A percentile compares a stretch with the other conserved stretches of the same genome.
These are phyloP conservation scores for Thraustochytrium sp. DNA, from an alignment of 352 stramenopile species.

Conservation along the genomic window DNA sequence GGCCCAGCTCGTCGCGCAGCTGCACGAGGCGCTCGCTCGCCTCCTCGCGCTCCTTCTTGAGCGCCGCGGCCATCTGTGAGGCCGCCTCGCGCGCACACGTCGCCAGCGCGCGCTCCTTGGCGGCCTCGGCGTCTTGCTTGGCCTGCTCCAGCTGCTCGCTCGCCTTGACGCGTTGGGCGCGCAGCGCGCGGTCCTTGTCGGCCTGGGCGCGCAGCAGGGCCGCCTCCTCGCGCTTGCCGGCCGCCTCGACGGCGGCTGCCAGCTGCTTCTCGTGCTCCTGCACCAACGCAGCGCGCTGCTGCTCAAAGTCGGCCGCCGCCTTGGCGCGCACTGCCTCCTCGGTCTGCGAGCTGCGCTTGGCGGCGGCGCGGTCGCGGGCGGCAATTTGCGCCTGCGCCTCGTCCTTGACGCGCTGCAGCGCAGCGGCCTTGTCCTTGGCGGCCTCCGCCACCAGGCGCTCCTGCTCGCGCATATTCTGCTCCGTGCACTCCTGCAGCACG, in stretches of 20 bases:
- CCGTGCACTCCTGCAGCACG: background rate
- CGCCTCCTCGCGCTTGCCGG: background rate
- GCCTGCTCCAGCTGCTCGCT: background rate
- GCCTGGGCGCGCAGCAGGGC: background rate
- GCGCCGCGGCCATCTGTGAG: background rate
- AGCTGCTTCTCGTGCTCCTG: background rate
- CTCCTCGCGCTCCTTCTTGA: background rate
- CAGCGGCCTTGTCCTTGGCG: background rate
- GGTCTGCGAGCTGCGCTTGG: background rate
- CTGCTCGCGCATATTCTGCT: background rate
- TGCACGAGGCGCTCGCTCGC: background rate
- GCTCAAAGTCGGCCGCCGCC: background rate
- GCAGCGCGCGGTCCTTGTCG: conserved; percentile 21
- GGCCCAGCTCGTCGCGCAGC: background rate
- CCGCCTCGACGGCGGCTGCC: background rate
- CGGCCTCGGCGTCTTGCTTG: background rate
- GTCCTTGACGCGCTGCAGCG: background rate
- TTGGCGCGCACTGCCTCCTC: background rate
- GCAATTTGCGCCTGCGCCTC: background rate
- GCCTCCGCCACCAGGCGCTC: background rate
- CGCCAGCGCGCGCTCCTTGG: background rate
- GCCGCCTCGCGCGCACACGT: conserved; percentile 16
- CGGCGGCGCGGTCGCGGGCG: background rate
- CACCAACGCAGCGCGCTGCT: background rate
- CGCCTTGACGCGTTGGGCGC: background rate